Evolutionary conservation across 352 stramenopile genomes (phyloP).

Genomic region (Thraustochytrium striatum): DNA sequence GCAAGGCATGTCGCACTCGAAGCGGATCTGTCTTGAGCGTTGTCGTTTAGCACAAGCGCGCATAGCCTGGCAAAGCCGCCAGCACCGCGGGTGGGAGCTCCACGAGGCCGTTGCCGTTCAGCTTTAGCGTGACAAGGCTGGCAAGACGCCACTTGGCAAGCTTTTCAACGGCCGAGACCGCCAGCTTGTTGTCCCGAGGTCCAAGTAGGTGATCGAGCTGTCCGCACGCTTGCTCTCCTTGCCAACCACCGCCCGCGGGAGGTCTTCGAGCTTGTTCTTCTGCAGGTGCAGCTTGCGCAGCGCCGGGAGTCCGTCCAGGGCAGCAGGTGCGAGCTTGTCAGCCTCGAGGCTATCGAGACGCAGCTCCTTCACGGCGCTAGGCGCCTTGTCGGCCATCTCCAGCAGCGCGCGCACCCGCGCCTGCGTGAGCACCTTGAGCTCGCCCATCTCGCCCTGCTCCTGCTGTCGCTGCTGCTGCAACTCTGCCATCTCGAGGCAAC

Average conservation of each 20-base stretch:
- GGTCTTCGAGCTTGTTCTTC: background rate
- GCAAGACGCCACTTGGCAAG: background rate
- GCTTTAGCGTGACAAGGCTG: slow-evolving; percentile 39
- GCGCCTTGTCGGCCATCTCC: background rate
- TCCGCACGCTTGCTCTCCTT: background rate
- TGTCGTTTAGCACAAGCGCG: slow-evolving; percentile 42
- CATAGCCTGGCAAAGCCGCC: background rate
- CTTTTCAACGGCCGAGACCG: background rate
- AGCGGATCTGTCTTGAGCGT: background rate
- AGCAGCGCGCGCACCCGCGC: background rate
- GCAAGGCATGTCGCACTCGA: background rate
- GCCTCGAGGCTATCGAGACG: background rate
- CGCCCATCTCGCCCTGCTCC: no score
- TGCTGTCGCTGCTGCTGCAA: no score
- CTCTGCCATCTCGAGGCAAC: no score
- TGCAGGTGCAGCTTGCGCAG: slow-evolving; percentile 20
- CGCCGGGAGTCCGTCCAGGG: background rate
- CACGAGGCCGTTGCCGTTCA: slow-evolving; percentile 6
- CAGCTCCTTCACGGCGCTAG: background rate
- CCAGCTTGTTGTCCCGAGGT: slow-evolving; percentile 22
- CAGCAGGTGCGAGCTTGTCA: background rate
- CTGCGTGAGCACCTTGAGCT: background rate
- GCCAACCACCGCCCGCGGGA: slow-evolving; percentile 11
- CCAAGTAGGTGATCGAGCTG: slow-evolving; percentile 21
- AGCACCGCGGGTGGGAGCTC: background rate